Conservation (phyloP, 305 asterid species). For the Stenogyne calaminthoides region DNA sequence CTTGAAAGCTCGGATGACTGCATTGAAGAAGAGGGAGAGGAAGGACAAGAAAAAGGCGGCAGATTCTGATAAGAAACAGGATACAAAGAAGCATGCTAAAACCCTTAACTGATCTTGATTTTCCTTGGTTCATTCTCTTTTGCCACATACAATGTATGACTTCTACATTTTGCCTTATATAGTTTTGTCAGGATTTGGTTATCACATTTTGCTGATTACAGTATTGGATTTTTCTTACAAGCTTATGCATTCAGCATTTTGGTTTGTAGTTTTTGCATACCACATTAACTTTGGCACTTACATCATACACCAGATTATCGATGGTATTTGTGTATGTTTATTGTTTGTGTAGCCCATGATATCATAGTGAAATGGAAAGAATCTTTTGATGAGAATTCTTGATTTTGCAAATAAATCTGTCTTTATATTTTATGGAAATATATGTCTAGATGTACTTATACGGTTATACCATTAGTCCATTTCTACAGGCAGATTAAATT, state of each 20-base stretch:
- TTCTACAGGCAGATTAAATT: no score
- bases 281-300: neutral
- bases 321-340: no score
- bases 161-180: neutral
- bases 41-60: constrained; percentile 82
- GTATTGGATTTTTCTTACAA: neutral
- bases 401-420: no score
- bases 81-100: constrained; percentile 47
- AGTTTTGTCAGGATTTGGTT: constrained; percentile 22
- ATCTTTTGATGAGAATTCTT: no score
- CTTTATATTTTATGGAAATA: no score
- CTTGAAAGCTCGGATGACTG: constrained; percentile 84
- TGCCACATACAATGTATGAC: neutral
- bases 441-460: no score
- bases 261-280: constrained; percentile 8
- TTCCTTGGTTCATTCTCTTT: constrained; percentile 21
- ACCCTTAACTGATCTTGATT: constrained; percentile 39
- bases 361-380: no score
- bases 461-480: no score
- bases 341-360: no score
- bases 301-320: no score
- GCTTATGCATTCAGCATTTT: neutral
- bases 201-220: constrained; percentile 7
- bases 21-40: constrained; percentile 92
- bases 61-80: constrained; percentile 66